These are phyloP conservation scores for Talaromyces sp. DNA, from an alignment of 2,329 filamentous ascomycete species.

Conservation along the genomic window DNA sequence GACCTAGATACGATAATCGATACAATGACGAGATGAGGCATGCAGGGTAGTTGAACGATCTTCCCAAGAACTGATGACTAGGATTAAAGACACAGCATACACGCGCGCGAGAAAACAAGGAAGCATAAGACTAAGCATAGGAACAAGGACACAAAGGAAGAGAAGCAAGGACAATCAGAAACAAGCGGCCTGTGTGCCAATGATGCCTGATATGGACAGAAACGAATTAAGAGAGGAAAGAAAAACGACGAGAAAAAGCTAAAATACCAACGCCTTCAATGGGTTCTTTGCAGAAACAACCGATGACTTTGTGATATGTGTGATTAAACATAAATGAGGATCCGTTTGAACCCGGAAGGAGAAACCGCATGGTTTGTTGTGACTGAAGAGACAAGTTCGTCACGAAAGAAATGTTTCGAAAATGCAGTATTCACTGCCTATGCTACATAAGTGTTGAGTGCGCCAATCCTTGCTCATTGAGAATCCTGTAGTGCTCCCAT, in stretches of 20 bases:
- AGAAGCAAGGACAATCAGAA: not conserved
- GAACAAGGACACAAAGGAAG: not conserved
- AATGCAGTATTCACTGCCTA: not conserved
- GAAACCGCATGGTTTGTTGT: not conserved
- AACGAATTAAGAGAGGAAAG: not conserved
- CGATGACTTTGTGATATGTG: not conserved
- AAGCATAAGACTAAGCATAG: not conserved
- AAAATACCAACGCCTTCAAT: not conserved
- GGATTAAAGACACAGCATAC: not conserved
- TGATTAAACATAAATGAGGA: not conserved
- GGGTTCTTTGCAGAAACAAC: not conserved
- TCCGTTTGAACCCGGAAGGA: not conserved
- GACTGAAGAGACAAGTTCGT: not conserved
- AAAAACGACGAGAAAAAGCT: not conserved
- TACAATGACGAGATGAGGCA: not conserved
- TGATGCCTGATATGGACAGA: not conserved
- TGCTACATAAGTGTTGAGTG: not conserved
- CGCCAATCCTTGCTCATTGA: not conserved
- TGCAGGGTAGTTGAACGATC: constrained; percentile 1
- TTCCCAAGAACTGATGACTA: not conserved
- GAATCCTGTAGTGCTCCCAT: constrained; percentile 23
- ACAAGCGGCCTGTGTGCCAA: not conserved
- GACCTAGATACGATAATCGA: not conserved
- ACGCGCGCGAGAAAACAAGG: not conserved
- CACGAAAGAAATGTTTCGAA: not conserved